These are phyloP conservation scores for Xylariaceae sp. DNA, from an alignment of 2,329 filamentous ascomycete genomes.

Conservation along the genomic window DNA sequence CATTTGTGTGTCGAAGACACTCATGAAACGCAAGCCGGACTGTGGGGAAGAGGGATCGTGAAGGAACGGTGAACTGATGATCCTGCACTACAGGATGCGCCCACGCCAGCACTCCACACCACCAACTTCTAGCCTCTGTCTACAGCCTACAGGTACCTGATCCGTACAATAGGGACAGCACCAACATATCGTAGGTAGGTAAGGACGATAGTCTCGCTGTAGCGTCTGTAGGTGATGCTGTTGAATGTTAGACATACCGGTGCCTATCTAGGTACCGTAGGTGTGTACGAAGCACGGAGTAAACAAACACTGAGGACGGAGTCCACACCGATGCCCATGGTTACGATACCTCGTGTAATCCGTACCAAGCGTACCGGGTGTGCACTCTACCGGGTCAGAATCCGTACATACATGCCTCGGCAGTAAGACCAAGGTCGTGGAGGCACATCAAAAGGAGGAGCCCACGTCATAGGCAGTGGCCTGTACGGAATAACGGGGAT, in stretches of 20 bases:
- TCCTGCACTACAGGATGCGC: neutral
- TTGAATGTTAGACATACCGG: neutral
- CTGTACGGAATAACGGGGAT: too few relatives aligned
- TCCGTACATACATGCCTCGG: too few relatives aligned
- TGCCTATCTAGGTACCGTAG: neutral
- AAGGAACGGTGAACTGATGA: neutral
- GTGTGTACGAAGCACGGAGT: neutral
- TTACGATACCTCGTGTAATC: too few relatives aligned
- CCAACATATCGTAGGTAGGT: too few relatives aligned
- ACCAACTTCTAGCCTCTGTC: neutral
- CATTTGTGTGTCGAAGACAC: neutral
- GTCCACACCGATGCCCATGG: too few relatives aligned
- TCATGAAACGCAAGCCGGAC: neutral
- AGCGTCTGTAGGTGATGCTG: neutral
- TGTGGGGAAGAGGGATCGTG: neutral
- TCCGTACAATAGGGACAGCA: neutral
- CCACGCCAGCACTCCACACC: neutral
- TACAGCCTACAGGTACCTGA: neutral
- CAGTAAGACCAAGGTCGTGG: too few relatives aligned
- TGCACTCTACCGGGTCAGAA: too few relatives aligned
- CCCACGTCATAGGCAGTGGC: too few relatives aligned
- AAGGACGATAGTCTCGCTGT: neutral
- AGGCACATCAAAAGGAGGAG: too few relatives aligned
- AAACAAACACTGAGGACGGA: too few relatives aligned
- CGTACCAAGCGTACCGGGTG: too few relatives aligned